Evolutionary conservation across 805 yeast species (phyloP).

Genomic region (Myxozyma neotropica): DNA sequence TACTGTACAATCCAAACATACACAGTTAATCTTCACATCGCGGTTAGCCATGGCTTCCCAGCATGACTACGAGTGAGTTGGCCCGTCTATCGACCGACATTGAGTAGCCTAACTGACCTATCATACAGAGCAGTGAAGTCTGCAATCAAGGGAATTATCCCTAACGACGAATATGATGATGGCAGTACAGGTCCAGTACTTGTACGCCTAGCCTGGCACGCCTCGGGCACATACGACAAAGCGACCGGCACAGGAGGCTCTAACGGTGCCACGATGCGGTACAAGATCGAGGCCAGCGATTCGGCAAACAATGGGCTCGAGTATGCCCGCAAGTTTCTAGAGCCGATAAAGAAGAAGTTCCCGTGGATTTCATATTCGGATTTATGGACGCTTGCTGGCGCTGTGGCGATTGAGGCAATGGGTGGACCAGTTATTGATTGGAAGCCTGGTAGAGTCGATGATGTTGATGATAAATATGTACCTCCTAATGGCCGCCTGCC

Average conservation of each 20-base stretch:
- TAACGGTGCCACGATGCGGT: slow-evolving; percentile 59
- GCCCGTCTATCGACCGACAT: not conserved
- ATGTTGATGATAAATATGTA: slow-evolving; percentile 50
- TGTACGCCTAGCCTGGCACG: slow-evolving; percentile 84
- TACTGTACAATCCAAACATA: no score
- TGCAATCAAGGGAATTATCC: slow-evolving; percentile 45
- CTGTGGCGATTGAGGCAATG: slow-evolving; percentile 72
- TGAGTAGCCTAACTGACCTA: not conserved
- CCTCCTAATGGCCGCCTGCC: slow-evolving; percentile 77
- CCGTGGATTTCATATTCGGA: slow-evolving; percentile 81
- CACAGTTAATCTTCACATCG: no score
- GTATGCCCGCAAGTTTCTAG: slow-evolving; percentile 58
- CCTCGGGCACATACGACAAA: slow-evolving; percentile 74
- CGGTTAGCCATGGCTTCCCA: not conserved
- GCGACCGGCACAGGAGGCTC: slow-evolving; percentile 54
- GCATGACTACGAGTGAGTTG: slow-evolving; percentile 22
- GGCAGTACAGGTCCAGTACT: slow-evolving; percentile 76
- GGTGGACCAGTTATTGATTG: slow-evolving; percentile 77
- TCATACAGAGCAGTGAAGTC: slow-evolving; percentile 39
- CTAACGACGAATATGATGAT: slow-evolving; percentile 57
- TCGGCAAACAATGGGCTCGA: slow-evolving; percentile 67
- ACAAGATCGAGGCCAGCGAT: slow-evolving; percentile 54
- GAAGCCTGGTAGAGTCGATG: slow-evolving; percentile 77
- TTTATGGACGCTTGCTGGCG: slow-evolving; percentile 78
- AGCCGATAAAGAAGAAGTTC: slow-evolving; percentile 57